phyloP scores from a whole-genome alignment of 2,329 filamentous ascomycete genomes.

The Drechslerella coelobrocha region DNA sequence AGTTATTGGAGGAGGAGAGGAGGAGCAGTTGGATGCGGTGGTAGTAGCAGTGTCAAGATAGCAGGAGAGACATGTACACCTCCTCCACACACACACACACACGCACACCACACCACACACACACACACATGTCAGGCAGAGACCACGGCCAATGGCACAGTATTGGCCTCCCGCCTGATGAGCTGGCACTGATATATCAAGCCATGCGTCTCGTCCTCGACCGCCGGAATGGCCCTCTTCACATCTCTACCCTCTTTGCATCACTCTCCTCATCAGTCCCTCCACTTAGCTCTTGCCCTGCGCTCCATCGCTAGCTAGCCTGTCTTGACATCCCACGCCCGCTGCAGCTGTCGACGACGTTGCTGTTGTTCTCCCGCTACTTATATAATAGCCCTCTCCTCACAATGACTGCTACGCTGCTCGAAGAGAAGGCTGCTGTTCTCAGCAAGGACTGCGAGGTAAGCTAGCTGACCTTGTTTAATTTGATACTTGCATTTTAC shows the following conservation, averaged over 20 bases:
- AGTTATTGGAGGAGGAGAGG: background rate
- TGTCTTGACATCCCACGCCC: conserved; percentile 1
- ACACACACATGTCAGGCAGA: background rate
- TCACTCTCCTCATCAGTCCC: conserved; percentile 1
- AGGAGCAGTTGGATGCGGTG: background rate
- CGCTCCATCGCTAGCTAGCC: conserved; percentile 13
- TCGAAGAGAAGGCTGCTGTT: conserved; percentile 46
- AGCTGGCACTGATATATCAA: conserved; percentile 50
- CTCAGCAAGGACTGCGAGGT: conserved; percentile 48
- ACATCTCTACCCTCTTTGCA: conserved; percentile 23
- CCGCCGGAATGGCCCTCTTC: conserved; percentile 21
- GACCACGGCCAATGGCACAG: conserved; percentile 10
- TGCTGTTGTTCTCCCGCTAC: background rate
- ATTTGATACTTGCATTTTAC: conserved; percentile 4
- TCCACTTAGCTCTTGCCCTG: conserved; percentile 14
- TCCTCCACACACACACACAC: background rate
- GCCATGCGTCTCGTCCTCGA: conserved; percentile 11
- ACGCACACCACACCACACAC: conserved; percentile 5
- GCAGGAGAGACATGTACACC: conserved; percentile 41
- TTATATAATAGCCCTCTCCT: conserved; percentile 6
- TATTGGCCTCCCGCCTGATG: conserved; percentile 34
- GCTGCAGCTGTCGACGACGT: background rate
- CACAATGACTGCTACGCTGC: conserved; percentile 33
- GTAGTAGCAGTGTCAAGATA: conserved; percentile 27
- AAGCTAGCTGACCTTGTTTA: conserved; percentile 4